phyloP scores from a whole-genome alignment of 768 basidiomycete genomes.

The Jaapia argillacea region DNA sequence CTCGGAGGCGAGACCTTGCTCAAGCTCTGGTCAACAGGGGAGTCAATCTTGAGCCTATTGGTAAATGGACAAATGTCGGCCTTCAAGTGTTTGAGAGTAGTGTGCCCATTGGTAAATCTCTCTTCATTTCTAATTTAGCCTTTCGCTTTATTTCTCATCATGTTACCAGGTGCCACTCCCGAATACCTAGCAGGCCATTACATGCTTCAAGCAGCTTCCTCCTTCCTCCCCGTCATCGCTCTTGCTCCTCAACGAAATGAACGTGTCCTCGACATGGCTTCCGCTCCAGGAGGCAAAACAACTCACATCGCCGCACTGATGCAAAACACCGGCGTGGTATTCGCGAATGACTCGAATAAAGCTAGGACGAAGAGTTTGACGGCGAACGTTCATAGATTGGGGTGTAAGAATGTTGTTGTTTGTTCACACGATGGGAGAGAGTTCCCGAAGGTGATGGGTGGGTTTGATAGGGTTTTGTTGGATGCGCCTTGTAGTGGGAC shows the following conservation, averaged over 20 bases:
- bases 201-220: constrained; percentile 98
- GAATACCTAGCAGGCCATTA: constrained; percentile 99
- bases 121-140: background rate
- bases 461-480: constrained; percentile 93
- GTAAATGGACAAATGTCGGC: constrained; percentile 98
- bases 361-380: constrained; percentile 91
- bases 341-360: constrained; percentile 96
- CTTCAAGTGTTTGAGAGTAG: constrained; percentile 96
- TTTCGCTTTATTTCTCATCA: background rate
- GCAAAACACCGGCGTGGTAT: constrained; percentile 96
- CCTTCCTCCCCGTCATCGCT: constrained; percentile 98
- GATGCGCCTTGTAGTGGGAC: constrained; percentile 98
- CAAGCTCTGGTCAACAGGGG: constrained; percentile 92
- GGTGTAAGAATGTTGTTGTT: constrained; percentile 96
- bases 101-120: constrained; percentile 73
- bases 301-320: constrained; percentile 96
- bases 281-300: constrained; percentile 96
- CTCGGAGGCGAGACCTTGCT: constrained; percentile 87
- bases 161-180: constrained; percentile 71
- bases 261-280: constrained; percentile 96
- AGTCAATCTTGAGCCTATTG: constrained; percentile 95
- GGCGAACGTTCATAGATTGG: constrained; percentile 92
- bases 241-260: constrained; percentile 89
- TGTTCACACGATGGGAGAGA: constrained; percentile 97
- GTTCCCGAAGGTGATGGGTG: constrained; percentile 98